Percentiles rank a stretch among this genome's conserved stretches.
These are phyloP conservation scores for Pichia sp. DNA, from an alignment of 1,139 yeast species.

Conservation along the genomic window DNA sequence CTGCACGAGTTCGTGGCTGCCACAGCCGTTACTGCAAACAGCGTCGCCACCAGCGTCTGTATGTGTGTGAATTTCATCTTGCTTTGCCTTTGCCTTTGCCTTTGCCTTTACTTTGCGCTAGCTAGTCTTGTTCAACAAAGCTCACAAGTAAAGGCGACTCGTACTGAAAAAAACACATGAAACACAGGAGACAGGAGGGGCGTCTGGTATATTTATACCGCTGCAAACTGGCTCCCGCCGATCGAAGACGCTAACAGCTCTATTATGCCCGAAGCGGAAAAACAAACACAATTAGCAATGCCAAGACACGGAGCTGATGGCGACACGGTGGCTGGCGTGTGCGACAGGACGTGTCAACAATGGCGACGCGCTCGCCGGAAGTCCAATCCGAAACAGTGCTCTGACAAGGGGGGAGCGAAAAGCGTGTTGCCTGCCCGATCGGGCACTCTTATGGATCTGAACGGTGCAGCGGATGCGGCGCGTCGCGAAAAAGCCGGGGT, in stretches of 20 bases:
- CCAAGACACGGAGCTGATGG: too few species aligned
- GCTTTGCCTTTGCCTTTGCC: too few species aligned
- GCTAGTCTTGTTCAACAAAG: too few species aligned
- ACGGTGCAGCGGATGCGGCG: too few species aligned
- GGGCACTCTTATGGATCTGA: not conserved
- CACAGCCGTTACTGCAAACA: not conserved
- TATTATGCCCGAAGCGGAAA: not conserved
- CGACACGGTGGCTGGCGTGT: slow-evolving; percentile 2
- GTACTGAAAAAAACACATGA: too few species aligned
- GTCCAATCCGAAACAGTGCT: not conserved
- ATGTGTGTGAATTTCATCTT: not conserved
- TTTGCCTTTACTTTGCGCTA: not conserved
- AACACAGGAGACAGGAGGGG: too few species aligned
- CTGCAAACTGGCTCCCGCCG: too few species aligned
- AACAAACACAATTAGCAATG: not conserved
- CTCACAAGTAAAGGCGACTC: too few species aligned
- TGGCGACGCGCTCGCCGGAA: slow-evolving; percentile 22
- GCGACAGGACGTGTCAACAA: slow-evolving; percentile 15
- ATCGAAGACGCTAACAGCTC: not conserved
- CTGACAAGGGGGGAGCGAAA: not conserved
- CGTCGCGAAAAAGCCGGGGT: too few species aligned
- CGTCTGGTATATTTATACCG: too few species aligned
- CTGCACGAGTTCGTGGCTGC: slow-evolving; percentile 40
- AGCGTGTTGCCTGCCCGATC: not conserved
- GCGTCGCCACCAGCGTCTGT: not conserved